phyloP scores from a whole-genome alignment of 2,329 filamentous ascomycete genomes.

The Cladobotryum mycophilum region DNA sequence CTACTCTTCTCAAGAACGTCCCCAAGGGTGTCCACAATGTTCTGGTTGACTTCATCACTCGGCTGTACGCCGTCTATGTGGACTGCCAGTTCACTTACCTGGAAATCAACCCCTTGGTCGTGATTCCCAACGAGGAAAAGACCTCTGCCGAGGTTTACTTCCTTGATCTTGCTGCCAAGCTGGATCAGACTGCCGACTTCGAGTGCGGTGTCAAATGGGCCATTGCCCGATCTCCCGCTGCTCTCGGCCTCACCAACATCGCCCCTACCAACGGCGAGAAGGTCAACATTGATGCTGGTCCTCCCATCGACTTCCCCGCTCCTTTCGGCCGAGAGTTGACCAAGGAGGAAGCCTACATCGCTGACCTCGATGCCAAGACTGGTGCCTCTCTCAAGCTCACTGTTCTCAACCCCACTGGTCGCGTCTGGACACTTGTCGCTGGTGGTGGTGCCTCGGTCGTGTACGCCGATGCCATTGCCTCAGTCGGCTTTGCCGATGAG shows the following conservation, averaged over 20 bases:
- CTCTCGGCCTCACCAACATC: constrained; percentile 72
- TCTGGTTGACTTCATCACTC: constrained; percentile 97
- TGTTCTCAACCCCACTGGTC: constrained; percentile 83
- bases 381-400: constrained; percentile 98
- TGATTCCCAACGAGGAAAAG: constrained; percentile 87
- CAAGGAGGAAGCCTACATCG: constrained; percentile 99
- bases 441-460: constrained; percentile 99
- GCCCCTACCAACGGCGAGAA: constrained; percentile 60
- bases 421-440: constrained; percentile 96
- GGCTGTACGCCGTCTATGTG: constrained; percentile 97
- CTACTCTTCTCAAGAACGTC: constrained; percentile 81
- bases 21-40: constrained; percentile 96
- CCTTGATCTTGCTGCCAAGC: constrained; percentile 95
- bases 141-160: constrained; percentile 96
- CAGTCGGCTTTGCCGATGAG: constrained; percentile 88
- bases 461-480: constrained; percentile 97
- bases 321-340: constrained; percentile 97
- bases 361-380: constrained; percentile 98
- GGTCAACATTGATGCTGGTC: constrained; percentile 90
- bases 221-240: constrained; percentile 82
- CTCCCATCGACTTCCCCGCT: constrained; percentile 97
- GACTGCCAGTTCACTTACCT: constrained; percentile 99
- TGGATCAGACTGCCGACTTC: constrained; percentile 98
- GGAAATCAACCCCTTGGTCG: constrained; percentile 98
- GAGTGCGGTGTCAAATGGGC: constrained; percentile 99